phyloP scores from a whole-genome alignment of 345 rosid genomes.

The Citrus reticulata region DNA sequence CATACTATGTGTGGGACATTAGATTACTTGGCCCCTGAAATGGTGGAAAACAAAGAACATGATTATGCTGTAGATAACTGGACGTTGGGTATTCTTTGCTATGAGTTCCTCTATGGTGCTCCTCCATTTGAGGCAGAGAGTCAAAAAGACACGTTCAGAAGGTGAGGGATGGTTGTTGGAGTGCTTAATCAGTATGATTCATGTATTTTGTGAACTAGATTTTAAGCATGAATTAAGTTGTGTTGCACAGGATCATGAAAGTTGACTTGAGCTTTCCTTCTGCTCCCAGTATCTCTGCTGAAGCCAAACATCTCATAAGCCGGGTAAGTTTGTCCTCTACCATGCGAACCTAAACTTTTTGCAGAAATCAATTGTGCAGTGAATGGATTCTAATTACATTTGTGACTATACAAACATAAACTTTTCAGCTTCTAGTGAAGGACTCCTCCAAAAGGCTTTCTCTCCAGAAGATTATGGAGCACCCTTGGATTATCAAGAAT shows the following conservation, averaged over 20 bases:
- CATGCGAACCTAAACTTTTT: background rate
- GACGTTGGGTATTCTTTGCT: slow-evolving; percentile 90
- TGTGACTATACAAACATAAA: background rate
- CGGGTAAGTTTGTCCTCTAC: slow-evolving; percentile 32
- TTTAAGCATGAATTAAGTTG: background rate
- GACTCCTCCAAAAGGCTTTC: slow-evolving; percentile 84
- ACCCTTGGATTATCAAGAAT: slow-evolving; percentile 85
- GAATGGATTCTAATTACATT: background rate
- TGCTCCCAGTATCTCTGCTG: slow-evolving; percentile 52
- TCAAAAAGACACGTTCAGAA: slow-evolving; percentile 73
- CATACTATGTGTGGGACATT: slow-evolving; percentile 96
- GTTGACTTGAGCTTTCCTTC: slow-evolving; percentile 80
- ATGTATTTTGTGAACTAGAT: background rate
- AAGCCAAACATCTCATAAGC: slow-evolving; percentile 69
- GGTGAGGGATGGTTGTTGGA: slow-evolving; percentile 34
- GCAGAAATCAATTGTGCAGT: background rate
- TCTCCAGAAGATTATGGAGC: slow-evolving; percentile 74
- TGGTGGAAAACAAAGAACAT: slow-evolving; percentile 89
- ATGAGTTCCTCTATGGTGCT: slow-evolving; percentile 86
- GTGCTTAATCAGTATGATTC: background rate
- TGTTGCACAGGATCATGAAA: slow-evolving; percentile 62
- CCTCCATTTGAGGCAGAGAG: slow-evolving; percentile 95
- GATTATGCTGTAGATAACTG: slow-evolving; percentile 95
- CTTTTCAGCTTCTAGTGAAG: slow-evolving; percentile 78
- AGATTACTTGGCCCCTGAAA: slow-evolving; percentile 95